These are phyloP conservation scores for Metarhizium humberi DNA, from an alignment of 2,329 filamentous ascomycete genomes.

Conservation along the genomic window DNA sequence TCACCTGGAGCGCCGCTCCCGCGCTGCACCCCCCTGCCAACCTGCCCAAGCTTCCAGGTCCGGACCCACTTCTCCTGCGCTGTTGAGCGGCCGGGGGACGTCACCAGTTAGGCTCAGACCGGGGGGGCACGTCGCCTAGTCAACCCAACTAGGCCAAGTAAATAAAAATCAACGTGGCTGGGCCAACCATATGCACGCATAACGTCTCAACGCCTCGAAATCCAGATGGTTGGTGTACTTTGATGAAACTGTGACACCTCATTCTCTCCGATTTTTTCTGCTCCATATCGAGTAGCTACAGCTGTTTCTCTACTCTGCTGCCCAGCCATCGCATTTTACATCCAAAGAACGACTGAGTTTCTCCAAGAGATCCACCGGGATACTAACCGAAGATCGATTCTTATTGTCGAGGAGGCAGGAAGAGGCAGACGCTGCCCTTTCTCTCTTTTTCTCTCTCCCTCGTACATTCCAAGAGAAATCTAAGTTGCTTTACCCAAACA, in stretches of 20 bases:
- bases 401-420: neutral
- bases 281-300: neutral
- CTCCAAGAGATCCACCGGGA: neutral
- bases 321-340: constrained; percentile 2
- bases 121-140: constrained; percentile 11
- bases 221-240: constrained; percentile 6
- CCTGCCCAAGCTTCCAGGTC: neutral
- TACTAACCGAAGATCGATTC: constrained; percentile 1
- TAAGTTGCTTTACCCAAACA: constrained; percentile 2
- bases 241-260: neutral
- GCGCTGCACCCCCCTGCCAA: neutral
- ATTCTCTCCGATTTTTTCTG: neutral
- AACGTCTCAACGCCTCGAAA: constrained; percentile 5
- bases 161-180: constrained; percentile 23
- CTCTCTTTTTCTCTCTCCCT: neutral
- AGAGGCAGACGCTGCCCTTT: neutral
- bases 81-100: no score
- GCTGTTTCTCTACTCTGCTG: neutral
- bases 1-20: neutral
- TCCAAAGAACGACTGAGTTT: neutral
- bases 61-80: no score
- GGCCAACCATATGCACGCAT: constrained; percentile 15
- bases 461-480: constrained; percentile 1
- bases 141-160: constrained; percentile 17
- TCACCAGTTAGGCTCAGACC: neutral